These are phyloP conservation scores for Chlamydomonas sp. DNA, from an alignment of 139 green algal genomes.

Conservation along the genomic window DNA sequence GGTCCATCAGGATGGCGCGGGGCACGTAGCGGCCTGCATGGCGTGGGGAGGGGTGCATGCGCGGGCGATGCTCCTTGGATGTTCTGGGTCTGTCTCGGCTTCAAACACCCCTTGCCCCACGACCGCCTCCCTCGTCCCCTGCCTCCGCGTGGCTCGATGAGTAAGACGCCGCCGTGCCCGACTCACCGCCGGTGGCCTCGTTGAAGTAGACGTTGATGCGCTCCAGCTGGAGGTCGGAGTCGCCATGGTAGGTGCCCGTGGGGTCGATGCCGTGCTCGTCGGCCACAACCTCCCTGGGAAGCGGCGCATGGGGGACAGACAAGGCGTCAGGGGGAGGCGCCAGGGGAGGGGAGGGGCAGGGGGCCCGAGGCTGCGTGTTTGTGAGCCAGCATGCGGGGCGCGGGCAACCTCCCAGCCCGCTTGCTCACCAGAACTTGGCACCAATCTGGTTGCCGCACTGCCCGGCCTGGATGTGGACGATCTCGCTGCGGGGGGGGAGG, in stretches of 20 bases:
- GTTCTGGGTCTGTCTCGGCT: too few species aligned
- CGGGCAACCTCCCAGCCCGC: too few species aligned
- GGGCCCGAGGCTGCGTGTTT: too few species aligned
- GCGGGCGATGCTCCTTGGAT: too few species aligned
- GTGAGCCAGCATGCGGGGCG: too few species aligned
- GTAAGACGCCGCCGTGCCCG: too few species aligned
- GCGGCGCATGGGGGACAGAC: too few species aligned
- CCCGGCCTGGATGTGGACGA: conserved; percentile 92
- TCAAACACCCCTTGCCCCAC: too few species aligned
- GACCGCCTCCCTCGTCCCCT: too few species aligned
- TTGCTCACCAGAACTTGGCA: conserved; percentile 49
- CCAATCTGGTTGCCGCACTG: conserved; percentile 97
- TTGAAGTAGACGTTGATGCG: conserved; percentile 99
- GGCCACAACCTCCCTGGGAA: conserved; percentile 58
- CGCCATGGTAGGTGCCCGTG: conserved; percentile 87
- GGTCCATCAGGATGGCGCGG: conserved; percentile 93
- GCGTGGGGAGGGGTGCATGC: neutral
- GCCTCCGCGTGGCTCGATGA: too few species aligned
- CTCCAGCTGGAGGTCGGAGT: conserved; percentile 97
- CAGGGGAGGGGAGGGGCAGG: too few species aligned
- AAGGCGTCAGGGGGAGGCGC: too few species aligned
- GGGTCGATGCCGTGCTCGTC: conserved; percentile 79
- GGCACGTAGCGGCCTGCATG: conserved; percentile 88
- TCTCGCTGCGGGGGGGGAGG: conserved; percentile 59
- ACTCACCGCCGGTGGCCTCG: conserved; percentile 84